Base-by-base conservation (phyloP, 1,284 basidiomycete species). In the Microbotryomycetes sp. region DNA sequence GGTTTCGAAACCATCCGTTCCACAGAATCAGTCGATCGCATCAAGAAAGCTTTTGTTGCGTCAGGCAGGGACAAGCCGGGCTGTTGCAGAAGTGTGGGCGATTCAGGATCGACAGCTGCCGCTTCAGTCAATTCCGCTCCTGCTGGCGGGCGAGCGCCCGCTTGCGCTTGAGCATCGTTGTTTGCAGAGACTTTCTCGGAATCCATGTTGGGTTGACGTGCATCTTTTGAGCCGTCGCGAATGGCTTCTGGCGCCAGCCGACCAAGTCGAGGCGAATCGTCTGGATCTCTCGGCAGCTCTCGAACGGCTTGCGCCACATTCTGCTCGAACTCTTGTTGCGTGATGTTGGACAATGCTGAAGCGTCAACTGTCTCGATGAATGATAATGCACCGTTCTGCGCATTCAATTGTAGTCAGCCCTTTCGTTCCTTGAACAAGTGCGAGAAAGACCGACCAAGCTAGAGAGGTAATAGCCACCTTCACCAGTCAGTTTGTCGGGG, bases 341-440 rank as follows among this genome's bases (percentile, higher is more conserved):
- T 86, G 66, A 97, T 94, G 71, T 89, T 87, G 15, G 91, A 94
- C 48, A 98, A 79, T 6, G 88, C 88, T 0, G 90, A 87, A 67
- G 93, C 89, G 75, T 97, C 96, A 89, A 98, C 92, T 0, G 89
- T 89, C 77, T 97, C 92, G 67, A 97, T 92, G 75, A 97, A 97
- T 1, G 90, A 87, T 30, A 97, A 89, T 4, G 92, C 89, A 32
- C 89, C 90, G 82, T 85, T 88, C 87, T 90, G 64, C 23, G 12
- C 12, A 12, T 9, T 9, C 36, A 15, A 28, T 25, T 26, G 49
- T 55, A 16, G 66, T 60, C 58, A 3, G 53, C 63, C 28, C 19
- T 64, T 30, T 55, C 59, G 14, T 45, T 45, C 15, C n/a, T n/a
- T n/a, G n/a, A n/a, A n/a, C n/a, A 42, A 42, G 9, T 42, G 19